Evolutionary conservation across 2,329 filamentous ascomycete genomes (phyloP).

Genomic region (Parascedosporium putredinis): DNA sequence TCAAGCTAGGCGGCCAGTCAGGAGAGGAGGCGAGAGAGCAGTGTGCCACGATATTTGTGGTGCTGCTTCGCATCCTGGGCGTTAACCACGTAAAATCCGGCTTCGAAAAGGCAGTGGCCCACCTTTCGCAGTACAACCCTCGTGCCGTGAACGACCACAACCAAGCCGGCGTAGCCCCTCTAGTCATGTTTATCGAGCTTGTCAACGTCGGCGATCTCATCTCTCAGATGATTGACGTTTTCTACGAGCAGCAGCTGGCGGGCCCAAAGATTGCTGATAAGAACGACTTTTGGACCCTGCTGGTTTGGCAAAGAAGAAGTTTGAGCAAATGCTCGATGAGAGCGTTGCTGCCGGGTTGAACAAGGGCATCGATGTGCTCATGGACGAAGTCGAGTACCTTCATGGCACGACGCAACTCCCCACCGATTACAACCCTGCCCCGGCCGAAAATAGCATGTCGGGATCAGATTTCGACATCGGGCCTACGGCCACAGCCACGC

Average conservation of each 20-base stretch:
- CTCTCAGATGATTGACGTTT: constrained; percentile 97
- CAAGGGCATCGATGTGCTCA: constrained; percentile 94
- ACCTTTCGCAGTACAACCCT: constrained; percentile 85
- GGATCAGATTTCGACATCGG: constrained; percentile 37
- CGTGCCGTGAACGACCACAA: constrained; percentile 66
- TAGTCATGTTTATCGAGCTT: constrained; percentile 92
- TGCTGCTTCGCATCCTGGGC: constrained; percentile 73
- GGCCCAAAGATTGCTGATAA: constrained; percentile 73
- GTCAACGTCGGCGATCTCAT: constrained; percentile 98
- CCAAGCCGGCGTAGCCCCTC: constrained; percentile 68
- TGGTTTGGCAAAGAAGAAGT: constrained; percentile 91
- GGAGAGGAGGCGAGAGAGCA: constrained; percentile 79
- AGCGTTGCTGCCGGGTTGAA: constrained; percentile 91
- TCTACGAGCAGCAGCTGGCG: constrained; percentile 91
- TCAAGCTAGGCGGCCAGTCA: constrained; percentile 65
- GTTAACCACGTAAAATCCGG: constrained; percentile 82
- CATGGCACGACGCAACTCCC: constrained; percentile 78
- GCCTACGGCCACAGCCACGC: constrained; percentile 66
- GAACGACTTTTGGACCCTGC: constrained; percentile 92
- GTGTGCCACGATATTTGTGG: constrained; percentile 81
- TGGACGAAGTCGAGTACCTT: constrained; percentile 96
- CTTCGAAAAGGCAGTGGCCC: constrained; percentile 84
- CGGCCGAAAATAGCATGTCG: constrained; percentile 11
- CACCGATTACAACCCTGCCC: constrained; percentile 77
- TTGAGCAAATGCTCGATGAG: constrained; percentile 97